Evolutionary conservation across 1,139 yeast species (phyloP).

Genomic region (Pneumocystis carinii): DNA sequence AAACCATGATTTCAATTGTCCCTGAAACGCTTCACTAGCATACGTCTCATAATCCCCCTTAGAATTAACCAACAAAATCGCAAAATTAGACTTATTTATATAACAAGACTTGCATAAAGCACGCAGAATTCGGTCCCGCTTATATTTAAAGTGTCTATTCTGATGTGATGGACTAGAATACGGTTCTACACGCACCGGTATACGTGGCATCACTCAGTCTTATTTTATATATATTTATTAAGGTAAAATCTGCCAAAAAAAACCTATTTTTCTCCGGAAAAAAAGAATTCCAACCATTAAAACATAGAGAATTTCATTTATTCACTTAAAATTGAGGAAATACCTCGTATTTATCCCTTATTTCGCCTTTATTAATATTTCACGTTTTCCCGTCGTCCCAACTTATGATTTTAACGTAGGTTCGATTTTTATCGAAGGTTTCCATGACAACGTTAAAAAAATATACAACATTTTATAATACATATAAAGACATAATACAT

Average conservation of each 20-base stretch:
- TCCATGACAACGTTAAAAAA: background rate
- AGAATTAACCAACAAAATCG: constrained; percentile 10
- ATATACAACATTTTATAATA: background rate
- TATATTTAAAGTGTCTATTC: constrained; percentile 9
- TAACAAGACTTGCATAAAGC: constrained; percentile 9
- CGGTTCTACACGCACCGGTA: constrained; percentile 2
- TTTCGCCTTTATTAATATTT: too few species aligned
- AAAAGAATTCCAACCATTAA: too few species aligned
- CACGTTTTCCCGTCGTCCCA: too few species aligned
- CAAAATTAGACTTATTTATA: constrained; percentile 11
- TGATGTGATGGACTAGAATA: constrained; percentile 3
- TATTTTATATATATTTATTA: too few species aligned
- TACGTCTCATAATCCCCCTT: constrained; percentile 9
- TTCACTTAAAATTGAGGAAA: too few species aligned
- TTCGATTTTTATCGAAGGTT: background rate
- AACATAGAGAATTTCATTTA: too few species aligned
- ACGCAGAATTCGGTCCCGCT: constrained; percentile 7
- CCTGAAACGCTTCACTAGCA: constrained; percentile 7
- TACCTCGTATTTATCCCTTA: too few species aligned
- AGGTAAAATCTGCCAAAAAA: too few species aligned
- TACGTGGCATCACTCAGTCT: background rate
- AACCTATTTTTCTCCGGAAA: too few species aligned
- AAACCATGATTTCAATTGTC: constrained; percentile 9
- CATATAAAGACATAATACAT: constrained; percentile 14
- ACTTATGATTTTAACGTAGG: too few species aligned